Evolutionary conservation across 345 rosid genomes (phyloP).

Genomic region (Arabis alpina): DNA sequence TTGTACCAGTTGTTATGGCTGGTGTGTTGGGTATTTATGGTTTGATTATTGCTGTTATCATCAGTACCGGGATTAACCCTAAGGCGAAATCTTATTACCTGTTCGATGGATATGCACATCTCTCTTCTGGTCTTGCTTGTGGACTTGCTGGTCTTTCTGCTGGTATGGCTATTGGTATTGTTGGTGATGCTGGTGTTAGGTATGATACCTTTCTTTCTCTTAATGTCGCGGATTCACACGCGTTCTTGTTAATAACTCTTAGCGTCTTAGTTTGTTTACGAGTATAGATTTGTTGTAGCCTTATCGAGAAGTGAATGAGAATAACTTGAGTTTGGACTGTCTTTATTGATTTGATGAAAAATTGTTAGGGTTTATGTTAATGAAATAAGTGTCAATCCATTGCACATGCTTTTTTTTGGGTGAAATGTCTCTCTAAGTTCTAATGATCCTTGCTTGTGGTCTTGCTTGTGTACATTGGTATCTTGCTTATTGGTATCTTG

Average conservation of each 20-base stretch:
- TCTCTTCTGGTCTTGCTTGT: conserved; percentile 94
- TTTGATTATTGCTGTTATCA: conserved; percentile 90
- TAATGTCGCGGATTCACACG: background rate
- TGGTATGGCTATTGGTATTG: conserved; percentile 97
- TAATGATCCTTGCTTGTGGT: too few species aligned
- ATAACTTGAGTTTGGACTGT: background rate
- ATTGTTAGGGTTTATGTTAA: background rate
- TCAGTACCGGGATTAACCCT: conserved; percentile 91
- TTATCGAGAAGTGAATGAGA: background rate
- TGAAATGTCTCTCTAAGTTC: background rate
- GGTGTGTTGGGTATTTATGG: conserved; percentile 97
- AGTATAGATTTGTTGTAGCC: too few species aligned
- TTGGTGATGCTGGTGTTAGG: conserved; percentile 99
- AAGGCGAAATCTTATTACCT: conserved; percentile 93
- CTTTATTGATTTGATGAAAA: background rate
- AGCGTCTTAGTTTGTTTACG: background rate
- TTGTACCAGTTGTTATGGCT: conserved; percentile 98
- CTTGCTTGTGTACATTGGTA: too few species aligned
- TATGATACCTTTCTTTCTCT: conserved; percentile 33
- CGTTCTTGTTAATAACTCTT: background rate
- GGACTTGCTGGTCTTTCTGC: conserved; percentile 97
- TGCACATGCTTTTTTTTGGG: background rate
- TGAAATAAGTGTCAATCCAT: background rate
- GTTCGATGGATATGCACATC: conserved; percentile 92
- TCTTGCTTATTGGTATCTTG: too few species aligned